Percentiles rank a stretch among this genome's conserved stretches.
Conservation (phyloP, 768 basidiomycete genomes). For the Chlorophyllum brunneum region DNA sequence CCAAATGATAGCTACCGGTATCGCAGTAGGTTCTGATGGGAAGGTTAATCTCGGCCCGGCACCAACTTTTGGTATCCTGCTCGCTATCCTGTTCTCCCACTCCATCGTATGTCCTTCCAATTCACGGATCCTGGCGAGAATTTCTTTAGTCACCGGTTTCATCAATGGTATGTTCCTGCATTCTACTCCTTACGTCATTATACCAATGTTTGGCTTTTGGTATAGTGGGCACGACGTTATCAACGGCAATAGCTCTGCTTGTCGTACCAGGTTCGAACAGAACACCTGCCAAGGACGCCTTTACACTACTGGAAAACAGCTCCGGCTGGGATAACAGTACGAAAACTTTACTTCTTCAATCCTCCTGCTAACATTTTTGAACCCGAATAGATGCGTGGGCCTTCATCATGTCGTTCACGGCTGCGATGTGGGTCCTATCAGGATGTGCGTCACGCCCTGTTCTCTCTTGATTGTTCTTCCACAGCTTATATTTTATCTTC, state of each 20-base stretch:
- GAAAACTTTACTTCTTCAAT: slow-evolving; percentile 8
- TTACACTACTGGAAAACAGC: slow-evolving; percentile 58
- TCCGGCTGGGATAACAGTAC: slow-evolving; percentile 54
- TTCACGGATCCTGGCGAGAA: slow-evolving; percentile 49
- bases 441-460: slow-evolving; percentile 58
- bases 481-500: neutral
- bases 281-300: slow-evolving; percentile 55
- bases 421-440: slow-evolving; percentile 64
- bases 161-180: slow-evolving; percentile 40
- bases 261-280: slow-evolving; percentile 43
- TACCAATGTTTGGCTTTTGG: neutral
- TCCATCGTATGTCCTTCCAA: slow-evolving; percentile 57
- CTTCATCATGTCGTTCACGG: slow-evolving; percentile 56
- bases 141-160: slow-evolving; percentile 54
- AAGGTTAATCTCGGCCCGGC: slow-evolving; percentile 39
- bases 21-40: slow-evolving; percentile 52
- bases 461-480: too few species aligned
- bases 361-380: neutral
- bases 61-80: slow-evolving; percentile 53
- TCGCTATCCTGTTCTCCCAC: slow-evolving; percentile 51
- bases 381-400: slow-evolving; percentile 50
- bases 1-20: slow-evolving; percentile 62
- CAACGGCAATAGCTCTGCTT: slow-evolving; percentile 48
- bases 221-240: slow-evolving; percentile 53
- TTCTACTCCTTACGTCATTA: neutral